Conservation (phyloP, 2,329 filamentous ascomycete species). For the Penicillium sp. region DNA sequence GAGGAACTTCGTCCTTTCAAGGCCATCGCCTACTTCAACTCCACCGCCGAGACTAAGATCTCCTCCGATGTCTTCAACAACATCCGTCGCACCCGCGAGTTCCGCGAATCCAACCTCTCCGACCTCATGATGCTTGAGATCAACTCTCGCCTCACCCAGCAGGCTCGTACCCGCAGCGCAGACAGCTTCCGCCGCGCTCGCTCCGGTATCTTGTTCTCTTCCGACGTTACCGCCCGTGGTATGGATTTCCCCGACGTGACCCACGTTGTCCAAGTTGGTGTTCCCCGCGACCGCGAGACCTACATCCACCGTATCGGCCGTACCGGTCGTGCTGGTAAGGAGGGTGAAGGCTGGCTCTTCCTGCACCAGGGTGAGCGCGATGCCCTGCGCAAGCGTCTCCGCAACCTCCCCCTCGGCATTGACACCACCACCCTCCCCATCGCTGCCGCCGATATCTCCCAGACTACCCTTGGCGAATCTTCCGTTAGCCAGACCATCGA, state of each 20-base stretch:
- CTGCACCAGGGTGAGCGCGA: slow-evolving; percentile 55
- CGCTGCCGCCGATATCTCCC: slow-evolving; percentile 38
- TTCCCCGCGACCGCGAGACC: slow-evolving; percentile 65
- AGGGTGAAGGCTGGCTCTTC: slow-evolving; percentile 64
- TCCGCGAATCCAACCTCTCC: slow-evolving; percentile 32
- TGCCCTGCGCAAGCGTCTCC: slow-evolving; percentile 51
- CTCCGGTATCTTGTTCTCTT: slow-evolving; percentile 71
- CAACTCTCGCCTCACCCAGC: slow-evolving; percentile 76
- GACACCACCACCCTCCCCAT: slow-evolving; percentile 49
- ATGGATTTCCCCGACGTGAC: slow-evolving; percentile 82
- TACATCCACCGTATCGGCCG: slow-evolving; percentile 79
- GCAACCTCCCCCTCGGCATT: slow-evolving; percentile 57
- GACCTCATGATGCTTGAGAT: slow-evolving; percentile 59
- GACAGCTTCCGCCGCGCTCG: slow-evolving; percentile 68
- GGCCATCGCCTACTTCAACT: slow-evolving; percentile 90
- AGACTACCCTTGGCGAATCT: slow-evolving; percentile 12
- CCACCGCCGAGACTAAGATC: slow-evolving; percentile 71
- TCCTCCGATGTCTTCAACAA: slow-evolving; percentile 61
- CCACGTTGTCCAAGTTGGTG: slow-evolving; percentile 74
- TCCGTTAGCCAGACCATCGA: slow-evolving; percentile 23
- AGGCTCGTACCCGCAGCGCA: slow-evolving; percentile 67
- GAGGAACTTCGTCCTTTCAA: slow-evolving; percentile 71
- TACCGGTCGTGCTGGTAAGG: slow-evolving; percentile 68
- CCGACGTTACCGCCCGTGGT: slow-evolving; percentile 77
- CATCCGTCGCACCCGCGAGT: slow-evolving; percentile 42